Percentiles rank a stretch among this genome's conserved stretches.
phyloP scores from a whole-genome alignment of 1,139 yeast species.

The Saccharomyces uvarum region DNA sequence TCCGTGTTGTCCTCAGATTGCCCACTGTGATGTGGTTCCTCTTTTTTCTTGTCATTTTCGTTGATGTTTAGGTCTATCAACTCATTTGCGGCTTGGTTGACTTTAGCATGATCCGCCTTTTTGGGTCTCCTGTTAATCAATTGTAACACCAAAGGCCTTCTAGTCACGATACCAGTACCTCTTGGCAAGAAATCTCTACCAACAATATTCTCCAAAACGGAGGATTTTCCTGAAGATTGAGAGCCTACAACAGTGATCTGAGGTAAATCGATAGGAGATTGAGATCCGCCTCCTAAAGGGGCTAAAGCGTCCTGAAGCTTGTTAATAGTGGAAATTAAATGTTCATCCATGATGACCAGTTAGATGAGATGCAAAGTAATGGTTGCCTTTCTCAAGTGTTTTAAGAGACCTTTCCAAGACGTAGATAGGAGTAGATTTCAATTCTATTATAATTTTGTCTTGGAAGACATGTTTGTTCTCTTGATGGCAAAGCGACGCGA shows the following conservation, averaged over 20 bases:
- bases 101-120: slow-evolving; percentile 17
- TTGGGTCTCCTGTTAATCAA: slow-evolving; percentile 59
- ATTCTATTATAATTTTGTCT: not conserved
- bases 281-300: slow-evolving; percentile 80
- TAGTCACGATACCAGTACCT: slow-evolving; percentile 92
- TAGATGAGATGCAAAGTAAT: not conserved
- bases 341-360: slow-evolving; percentile 63
- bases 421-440: not conserved
- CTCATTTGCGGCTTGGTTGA: slow-evolving; percentile 29
- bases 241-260: slow-evolving; percentile 96
- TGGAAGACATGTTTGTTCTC: not conserved
- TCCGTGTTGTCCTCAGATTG: slow-evolving; percentile 69
- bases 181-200: slow-evolving; percentile 93
- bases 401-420: not conserved
- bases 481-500: slow-evolving; percentile 1
- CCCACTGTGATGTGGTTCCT: slow-evolving; percentile 22
- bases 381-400: not conserved
- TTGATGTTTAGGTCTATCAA: slow-evolving; percentile 33
- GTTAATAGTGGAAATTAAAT: slow-evolving; percentile 83
- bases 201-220: slow-evolving; percentile 87
- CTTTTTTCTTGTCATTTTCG: slow-evolving; percentile 17
- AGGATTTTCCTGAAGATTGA: slow-evolving; percentile 89
- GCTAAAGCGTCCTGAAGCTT: slow-evolving; percentile 91
- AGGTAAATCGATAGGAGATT: slow-evolving; percentile 83
- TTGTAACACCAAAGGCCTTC: slow-evolving; percentile 84